phyloP scores from a whole-genome alignment of 352 stramenopile genomes.

The Thalassiosira mediterranea region DNA sequence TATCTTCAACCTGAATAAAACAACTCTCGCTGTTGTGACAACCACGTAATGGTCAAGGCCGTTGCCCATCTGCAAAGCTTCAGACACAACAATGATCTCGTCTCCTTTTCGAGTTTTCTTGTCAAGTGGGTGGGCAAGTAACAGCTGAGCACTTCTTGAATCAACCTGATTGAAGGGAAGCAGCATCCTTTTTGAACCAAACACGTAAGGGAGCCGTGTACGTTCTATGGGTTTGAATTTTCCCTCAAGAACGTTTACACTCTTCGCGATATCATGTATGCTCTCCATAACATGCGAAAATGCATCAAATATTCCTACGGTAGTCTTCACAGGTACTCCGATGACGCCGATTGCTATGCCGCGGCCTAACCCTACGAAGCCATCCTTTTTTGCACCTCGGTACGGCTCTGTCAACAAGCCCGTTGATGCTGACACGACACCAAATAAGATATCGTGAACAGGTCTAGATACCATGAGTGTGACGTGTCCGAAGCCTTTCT shows the following conservation, averaged over 20 bases:
- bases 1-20: slow-evolving; percentile 76
- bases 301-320: slow-evolving; percentile 81
- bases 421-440: slow-evolving; percentile 64
- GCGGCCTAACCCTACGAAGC: slow-evolving; percentile 66
- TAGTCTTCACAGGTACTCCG: slow-evolving; percentile 75
- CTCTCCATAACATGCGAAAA: slow-evolving; percentile 78
- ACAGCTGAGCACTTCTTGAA: slow-evolving; percentile 69
- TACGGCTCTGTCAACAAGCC: slow-evolving; percentile 79
- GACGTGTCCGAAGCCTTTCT: slow-evolving; percentile 66
- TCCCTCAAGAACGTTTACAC: slow-evolving; percentile 79
- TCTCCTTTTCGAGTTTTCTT: slow-evolving; percentile 63
- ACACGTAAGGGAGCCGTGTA: slow-evolving; percentile 76
- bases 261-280: slow-evolving; percentile 82
- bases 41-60: slow-evolving; percentile 79
- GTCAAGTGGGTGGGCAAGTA: slow-evolving; percentile 60
- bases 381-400: slow-evolving; percentile 68
- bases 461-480: slow-evolving; percentile 70
- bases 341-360: slow-evolving; percentile 70
- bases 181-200: slow-evolving; percentile 72
- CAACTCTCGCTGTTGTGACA: slow-evolving; percentile 71
- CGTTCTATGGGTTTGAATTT: slow-evolving; percentile 72
- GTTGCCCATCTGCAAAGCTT: slow-evolving; percentile 70
- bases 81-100: slow-evolving; percentile 72
- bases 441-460: slow-evolving; percentile 76
- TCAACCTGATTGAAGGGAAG: slow-evolving; percentile 70